These are phyloP conservation scores for Lactarius evosmus DNA, from an alignment of 768 basidiomycete genomes.

Conservation along the genomic window DNA sequence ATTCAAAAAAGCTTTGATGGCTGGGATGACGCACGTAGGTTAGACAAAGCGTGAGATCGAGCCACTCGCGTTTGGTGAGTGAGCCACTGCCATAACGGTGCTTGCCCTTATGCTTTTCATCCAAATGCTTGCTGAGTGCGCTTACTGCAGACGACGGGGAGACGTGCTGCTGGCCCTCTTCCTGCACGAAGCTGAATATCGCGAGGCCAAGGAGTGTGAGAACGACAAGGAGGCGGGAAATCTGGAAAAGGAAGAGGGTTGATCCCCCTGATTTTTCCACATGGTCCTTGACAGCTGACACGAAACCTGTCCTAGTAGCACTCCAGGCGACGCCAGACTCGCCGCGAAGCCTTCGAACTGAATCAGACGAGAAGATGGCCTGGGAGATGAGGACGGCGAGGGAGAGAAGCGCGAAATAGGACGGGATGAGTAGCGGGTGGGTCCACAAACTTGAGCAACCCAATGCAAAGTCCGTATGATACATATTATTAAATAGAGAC, in stretches of 20 bases:
- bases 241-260: constrained; percentile 46
- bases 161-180: constrained; percentile 32
- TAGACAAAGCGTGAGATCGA: constrained; percentile 27
- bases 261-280: constrained; percentile 44
- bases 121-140: constrained; percentile 31
- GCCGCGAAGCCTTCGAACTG: neutral
- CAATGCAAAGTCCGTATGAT: neutral
- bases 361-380: neutral
- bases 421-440: constrained; percentile 20
- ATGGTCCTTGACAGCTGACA: constrained; percentile 33
- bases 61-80: constrained; percentile 20
- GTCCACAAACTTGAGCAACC: constrained; percentile 8
- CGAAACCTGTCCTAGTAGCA: constrained; percentile 2
- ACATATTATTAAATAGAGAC: no score
- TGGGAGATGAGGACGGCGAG: constrained; percentile 8
- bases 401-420: constrained; percentile 14
- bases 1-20: neutral
- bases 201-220: constrained; percentile 50
- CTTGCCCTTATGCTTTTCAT: constrained; percentile 31
- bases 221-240: constrained; percentile 45
- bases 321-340: neutral
- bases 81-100: neutral
- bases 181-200: constrained; percentile 41
- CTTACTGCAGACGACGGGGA: constrained; percentile 9
- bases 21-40: constrained; percentile 39